Evolutionary conservation across 2,329 filamentous ascomycete genomes (phyloP), one percentile per base, ranked within the genome.

Genomic region (Fusarium setosum): DNA sequence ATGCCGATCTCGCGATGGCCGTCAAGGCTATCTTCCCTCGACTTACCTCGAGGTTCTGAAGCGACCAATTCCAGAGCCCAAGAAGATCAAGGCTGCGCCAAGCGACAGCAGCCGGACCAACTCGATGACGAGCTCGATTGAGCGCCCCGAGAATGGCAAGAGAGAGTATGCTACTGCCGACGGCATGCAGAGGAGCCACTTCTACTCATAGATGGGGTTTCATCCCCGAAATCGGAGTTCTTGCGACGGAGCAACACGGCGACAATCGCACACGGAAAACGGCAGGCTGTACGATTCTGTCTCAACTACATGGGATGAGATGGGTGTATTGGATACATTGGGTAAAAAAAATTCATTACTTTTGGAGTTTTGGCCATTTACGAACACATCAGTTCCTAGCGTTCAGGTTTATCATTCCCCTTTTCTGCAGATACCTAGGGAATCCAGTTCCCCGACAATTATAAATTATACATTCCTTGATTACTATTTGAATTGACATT

Each of bases 21-120:
- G 93, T 23, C 90, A 97, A 72, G 96, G 96, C 8, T 99, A 98
- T 75, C 85, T 99, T 6, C 96, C 96, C 3, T 89, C 91, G 2
- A 94, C 94, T 2, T 99, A 97, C 74, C 86, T 99, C 24, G 93
- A 97, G 79, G 86, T 96, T 47, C 82, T 88, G 23, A 83, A 84
- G 71, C 81, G 84, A 49, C 84, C 87, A 1, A 82, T 81, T 20
- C 80, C 82, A 24, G 78, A 79, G 26, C 74, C 85, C 11, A 84
- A 85, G 65, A 81, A 83, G 47, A 86, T 88, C 72, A 84, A 85
- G 75, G 78, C 79, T 18, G 78, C 80, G 10, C 71, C 82, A 11
- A 82, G 80, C 69, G 83, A 86, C 23, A 79, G 73, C 59, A 82
- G 80, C 66, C 74, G 84, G 29, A 76, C 81, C 51, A 86, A 81